Evolutionary conservation across 768 basidiomycete species (phyloP).

Genomic region (Amanita pseudoporphyria): DNA sequence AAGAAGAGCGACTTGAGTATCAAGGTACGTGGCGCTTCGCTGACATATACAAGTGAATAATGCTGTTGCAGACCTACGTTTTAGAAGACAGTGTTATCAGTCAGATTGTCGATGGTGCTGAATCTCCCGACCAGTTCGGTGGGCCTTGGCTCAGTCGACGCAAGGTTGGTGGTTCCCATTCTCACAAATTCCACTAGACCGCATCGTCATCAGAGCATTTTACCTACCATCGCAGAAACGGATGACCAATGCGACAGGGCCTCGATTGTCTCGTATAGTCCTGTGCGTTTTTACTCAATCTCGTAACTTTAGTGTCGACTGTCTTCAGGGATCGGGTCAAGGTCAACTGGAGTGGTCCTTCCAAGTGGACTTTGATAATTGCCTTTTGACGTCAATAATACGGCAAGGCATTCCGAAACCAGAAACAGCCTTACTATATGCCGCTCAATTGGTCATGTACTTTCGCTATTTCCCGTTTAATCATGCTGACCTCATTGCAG

Average conservation of each 20-base stretch:
- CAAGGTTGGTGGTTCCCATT: not conserved
- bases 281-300: not conserved
- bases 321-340: not conserved
- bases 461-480: not conserved
- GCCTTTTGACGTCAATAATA: not conserved
- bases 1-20: slow-evolving; percentile 7
- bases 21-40: not conserved
- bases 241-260: slow-evolving; percentile 1
- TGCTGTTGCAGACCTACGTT: not conserved
- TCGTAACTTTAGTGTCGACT: not conserved
- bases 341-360: not conserved
- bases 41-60: not conserved
- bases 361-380: slow-evolving; percentile 1
- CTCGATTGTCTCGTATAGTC: not conserved
- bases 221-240: slow-evolving; percentile 3
- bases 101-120: not conserved
- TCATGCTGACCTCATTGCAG: slow-evolving; percentile 14
- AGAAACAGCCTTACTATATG: slow-evolving; percentile 7
- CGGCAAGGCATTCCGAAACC: not conserved
- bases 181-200: not conserved
- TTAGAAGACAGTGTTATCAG: slow-evolving; percentile 2
- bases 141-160: slow-evolving; percentile 1
- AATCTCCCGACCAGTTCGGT: not conserved
- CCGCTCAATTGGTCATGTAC: slow-evolving; percentile 1
- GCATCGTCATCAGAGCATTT: not conserved